Conservation (phyloP, 2,329 filamentous ascomycete species). For the Fusarium anguioides region DNA sequence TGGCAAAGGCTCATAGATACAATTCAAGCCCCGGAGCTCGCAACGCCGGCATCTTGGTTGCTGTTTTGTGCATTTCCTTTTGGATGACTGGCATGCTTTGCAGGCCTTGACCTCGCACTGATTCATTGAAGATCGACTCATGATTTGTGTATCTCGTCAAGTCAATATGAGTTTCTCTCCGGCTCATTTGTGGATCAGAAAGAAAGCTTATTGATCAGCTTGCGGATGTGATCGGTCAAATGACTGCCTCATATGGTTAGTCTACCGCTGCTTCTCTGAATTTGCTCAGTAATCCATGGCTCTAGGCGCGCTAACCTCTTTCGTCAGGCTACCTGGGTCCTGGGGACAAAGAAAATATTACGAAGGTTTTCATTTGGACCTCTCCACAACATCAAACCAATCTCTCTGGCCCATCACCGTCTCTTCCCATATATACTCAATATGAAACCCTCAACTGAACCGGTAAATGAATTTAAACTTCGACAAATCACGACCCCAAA, state of each 20-base stretch:
- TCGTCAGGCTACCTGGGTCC: no score
- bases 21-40: conserved; percentile 22
- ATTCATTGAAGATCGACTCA: background rate
- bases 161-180: background rate
- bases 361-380: no score
- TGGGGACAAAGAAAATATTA: no score
- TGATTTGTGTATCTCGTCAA: background rate
- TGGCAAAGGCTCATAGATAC: conserved; percentile 35
- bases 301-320: background rate
- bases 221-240: background rate
- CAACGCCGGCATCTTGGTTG: conserved; percentile 34
- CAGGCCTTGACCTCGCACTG: conserved; percentile 16
- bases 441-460: no score
- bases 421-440: no score
- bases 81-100: conserved; percentile 26
- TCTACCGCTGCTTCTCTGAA: background rate
- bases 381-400: no score
- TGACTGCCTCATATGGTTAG: conserved; percentile 14
- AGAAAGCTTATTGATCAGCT: background rate
- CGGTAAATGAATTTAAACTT: no score
- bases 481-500: no score
- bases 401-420: no score
- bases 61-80: conserved; percentile 36
- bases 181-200: background rate
- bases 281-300: background rate